Conservation (phyloP, 345 rosid genomes). For the Citrus maxima region DNA sequence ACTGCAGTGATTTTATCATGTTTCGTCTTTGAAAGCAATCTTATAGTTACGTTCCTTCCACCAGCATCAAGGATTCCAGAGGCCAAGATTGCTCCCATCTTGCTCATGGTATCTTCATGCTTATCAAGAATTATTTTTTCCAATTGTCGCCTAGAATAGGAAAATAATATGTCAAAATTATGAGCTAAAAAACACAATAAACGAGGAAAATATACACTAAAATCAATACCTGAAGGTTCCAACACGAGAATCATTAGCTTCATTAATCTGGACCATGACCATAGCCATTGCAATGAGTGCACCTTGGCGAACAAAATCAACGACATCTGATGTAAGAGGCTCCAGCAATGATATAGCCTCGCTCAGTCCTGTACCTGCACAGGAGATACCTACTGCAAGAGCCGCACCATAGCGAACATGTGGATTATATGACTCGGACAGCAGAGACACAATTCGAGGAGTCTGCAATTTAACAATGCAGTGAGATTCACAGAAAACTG, state of each 20-base stretch:
- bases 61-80: constrained; percentile 99
- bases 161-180: neutral
- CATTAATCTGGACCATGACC: constrained; percentile 97
- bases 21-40: constrained; percentile 90
- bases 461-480: constrained; percentile 53
- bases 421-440: constrained; percentile 97
- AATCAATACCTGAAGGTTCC: constrained; percentile 78
- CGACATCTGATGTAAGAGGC: constrained; percentile 96
- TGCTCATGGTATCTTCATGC: constrained; percentile 99
- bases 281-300: constrained; percentile 99
- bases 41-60: constrained; percentile 97
- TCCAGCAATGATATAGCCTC: constrained; percentile 99
- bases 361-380: constrained; percentile 98
- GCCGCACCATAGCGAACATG: constrained; percentile 99
- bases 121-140: constrained; percentile 95
- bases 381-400: constrained; percentile 98
- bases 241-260: constrained; percentile 97
- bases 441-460: constrained; percentile 91
- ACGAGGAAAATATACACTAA: neutral
- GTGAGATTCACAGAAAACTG: neutral
- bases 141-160: constrained; percentile 66
- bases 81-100: constrained; percentile 99
- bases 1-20: constrained; percentile 96
- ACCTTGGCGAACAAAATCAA: constrained; percentile 99
- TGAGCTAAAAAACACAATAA: neutral